Evolutionary conservation across 495 filamentous ascomycete genomes (phyloP).

Genomic region (Penicillium tannophilum): DNA sequence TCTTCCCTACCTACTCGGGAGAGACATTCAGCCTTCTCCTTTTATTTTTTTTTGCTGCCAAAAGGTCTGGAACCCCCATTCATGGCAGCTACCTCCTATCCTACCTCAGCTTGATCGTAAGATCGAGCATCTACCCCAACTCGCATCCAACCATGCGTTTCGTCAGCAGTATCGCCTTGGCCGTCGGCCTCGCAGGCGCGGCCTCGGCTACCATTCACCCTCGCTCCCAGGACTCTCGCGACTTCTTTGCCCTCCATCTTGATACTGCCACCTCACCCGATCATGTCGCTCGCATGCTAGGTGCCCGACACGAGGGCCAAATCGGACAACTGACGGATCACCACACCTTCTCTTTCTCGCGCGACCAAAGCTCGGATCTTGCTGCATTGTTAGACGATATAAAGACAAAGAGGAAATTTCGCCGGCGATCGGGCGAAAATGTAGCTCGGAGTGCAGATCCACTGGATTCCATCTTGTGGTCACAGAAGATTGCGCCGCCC

Average conservation of each 20-base stretch:
- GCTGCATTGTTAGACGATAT: slow-evolving; percentile 64
- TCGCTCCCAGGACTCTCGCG: slow-evolving; percentile 69
- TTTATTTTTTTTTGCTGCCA: background rate
- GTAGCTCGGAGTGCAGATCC: slow-evolving; percentile 54
- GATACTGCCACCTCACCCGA: slow-evolving; percentile 63
- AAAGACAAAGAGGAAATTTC: slow-evolving; percentile 51
- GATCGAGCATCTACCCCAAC: slow-evolving; percentile 18
- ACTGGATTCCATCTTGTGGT: slow-evolving; percentile 74
- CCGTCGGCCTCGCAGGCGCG: slow-evolving; percentile 36
- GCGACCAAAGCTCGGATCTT: slow-evolving; percentile 50
- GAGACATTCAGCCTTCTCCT: slow-evolving; percentile 1
- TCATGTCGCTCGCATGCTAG: slow-evolving; percentile 71
- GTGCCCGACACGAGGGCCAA: slow-evolving; percentile 78
- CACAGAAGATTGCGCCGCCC: slow-evolving; percentile 73
- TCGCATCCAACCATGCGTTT: slow-evolving; percentile 39
- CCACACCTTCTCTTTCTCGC: slow-evolving; percentile 77
- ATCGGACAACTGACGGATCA: slow-evolving; percentile 81
- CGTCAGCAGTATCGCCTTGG: slow-evolving; percentile 40
- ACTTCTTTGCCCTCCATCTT: slow-evolving; percentile 91
- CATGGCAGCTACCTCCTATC: slow-evolving; percentile 30
- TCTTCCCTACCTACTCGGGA: background rate
- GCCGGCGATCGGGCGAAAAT: slow-evolving; percentile 53
- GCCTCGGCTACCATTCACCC: slow-evolving; percentile 48
- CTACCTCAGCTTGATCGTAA: slow-evolving; percentile 11
- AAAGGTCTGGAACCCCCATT: slow-evolving; percentile 9